Base-by-base conservation (phyloP, 139 green algal genomes). In the Chlorella sp. region DNA sequence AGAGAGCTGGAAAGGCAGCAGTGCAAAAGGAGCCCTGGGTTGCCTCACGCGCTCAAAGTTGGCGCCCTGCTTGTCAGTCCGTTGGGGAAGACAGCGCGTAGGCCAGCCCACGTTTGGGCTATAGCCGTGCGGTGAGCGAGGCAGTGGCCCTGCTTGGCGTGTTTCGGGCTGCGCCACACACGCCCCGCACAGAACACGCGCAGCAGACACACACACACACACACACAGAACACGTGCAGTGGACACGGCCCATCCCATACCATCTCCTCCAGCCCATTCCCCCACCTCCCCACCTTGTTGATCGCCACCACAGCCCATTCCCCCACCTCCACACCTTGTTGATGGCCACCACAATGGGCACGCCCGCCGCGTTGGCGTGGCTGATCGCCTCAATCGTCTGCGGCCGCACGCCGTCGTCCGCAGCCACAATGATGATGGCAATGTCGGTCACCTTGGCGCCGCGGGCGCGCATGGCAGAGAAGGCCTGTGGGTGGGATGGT, bases 381-480 rank as follows among this genome's bases (percentile, higher is more conserved):
- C 82, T 88, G 78, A 99, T 93, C 19, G 97, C 97, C 85, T 99
- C 97, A 1, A 93, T 72, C 5, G 97, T 99, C 92, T 99, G 97
- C 48, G 97, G 97, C 80, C 93, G 91, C 76, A 99, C 95, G 28
- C 97, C 97, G 82, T 99, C 97, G 85, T 99, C 96, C 19, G 97
- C 97, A 32, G 97, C 97, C 60, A 99, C 95, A 41, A 99, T 96
- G 83, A 99, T 95, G 85, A 99, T 92, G 17, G 97, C 97, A 38
- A 99, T 93, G 89, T 99, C 97, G 0, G 97, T 99, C 34, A 99
- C 96, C 68, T 92, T 88, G 16, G 95, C 91, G 65, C 96, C 96
- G 34, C 96, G 87, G 4, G 97, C 97, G 2, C 97, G 87, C 97
- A 99, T 99, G 7, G 97, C 97, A 75, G 89, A 96, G 94, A 99